A percentile compares a stretch with the other conserved stretches of the same genome.
These are phyloP conservation scores for Haematococcus sp. DNA, from an alignment of 139 green algal species.

Conservation along the genomic window DNA sequence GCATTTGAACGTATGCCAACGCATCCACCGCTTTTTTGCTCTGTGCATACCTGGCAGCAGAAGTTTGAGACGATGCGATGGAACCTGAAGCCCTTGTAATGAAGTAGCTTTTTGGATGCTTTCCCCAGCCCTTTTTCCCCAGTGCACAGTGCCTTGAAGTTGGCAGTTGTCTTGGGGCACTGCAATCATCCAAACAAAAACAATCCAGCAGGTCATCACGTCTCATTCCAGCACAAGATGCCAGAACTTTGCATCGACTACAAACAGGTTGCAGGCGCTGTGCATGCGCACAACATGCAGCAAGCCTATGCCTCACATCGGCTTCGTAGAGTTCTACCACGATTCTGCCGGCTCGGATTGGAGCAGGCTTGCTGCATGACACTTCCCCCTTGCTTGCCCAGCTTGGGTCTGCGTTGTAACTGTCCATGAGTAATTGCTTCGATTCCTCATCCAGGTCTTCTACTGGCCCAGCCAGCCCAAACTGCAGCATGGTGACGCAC, in stretches of 20 bases:
- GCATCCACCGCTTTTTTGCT: too few species aligned
- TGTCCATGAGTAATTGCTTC: slow-evolving; percentile 43
- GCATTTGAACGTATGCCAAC: too few species aligned
- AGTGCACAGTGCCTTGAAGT: slow-evolving; percentile 72
- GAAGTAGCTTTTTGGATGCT: slow-evolving; percentile 72
- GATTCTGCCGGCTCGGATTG: slow-evolving; percentile 33
- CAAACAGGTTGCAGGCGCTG: too few species aligned
- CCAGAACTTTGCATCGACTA: too few species aligned
- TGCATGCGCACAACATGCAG: too few species aligned
- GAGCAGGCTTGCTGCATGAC: slow-evolving; percentile 11
- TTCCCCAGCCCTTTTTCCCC: slow-evolving; percentile 78
- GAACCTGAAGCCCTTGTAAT: slow-evolving; percentile 71
- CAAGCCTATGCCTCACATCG: slow-evolving; percentile 22
- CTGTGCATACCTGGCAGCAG: slow-evolving; percentile 45
- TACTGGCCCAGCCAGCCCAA: slow-evolving; percentile 35
- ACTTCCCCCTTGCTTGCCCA: slow-evolving; percentile 43
- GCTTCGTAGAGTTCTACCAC: slow-evolving; percentile 37
- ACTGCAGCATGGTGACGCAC: slow-evolving; percentile 43
- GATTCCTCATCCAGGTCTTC: slow-evolving; percentile 46
- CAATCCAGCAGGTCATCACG: too few species aligned
- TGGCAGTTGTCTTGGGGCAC: slow-evolving; percentile 15
- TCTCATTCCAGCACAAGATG: too few species aligned
- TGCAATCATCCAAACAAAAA: too few species aligned
- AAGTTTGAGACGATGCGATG: slow-evolving; percentile 78
- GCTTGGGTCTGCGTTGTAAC: slow-evolving; percentile 42